Base-by-base conservation (phyloP, 805 yeast species). In the Ogataea allantospora region DNA sequence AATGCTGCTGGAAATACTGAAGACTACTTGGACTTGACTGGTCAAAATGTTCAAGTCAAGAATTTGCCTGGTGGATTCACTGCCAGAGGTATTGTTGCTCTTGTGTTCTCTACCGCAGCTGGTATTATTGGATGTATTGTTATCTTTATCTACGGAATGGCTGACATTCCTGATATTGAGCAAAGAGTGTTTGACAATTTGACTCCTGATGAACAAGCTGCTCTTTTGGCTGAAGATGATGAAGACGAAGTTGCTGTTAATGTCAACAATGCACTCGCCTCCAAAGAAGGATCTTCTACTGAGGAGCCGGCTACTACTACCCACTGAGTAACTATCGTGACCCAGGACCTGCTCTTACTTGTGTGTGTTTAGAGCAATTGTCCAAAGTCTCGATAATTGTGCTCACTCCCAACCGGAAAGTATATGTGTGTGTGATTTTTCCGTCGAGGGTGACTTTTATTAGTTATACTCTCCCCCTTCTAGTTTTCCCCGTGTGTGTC, bases 1-100 rank as follows among this genome's bases (percentile, higher is more conserved):
- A 93, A 93, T 58, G 98, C 98, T 45, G 99, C 97, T 39, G 95
- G 76, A 44, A 85, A 87, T 68, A 49, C 75, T 28, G 69, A 58
- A 3, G 68, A 83, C 58, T 78, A 67, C 67, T 57, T 78, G 41
- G 81, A 91, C 61, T 71, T 93, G 51, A 62, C 71, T 8, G 95
- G 95, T 45, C 78, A 87, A 67, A 81, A 83, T 59, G 70, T 73
- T 26, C 97, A 89, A 67, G 68, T 48, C 22, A 67, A 69, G 47
- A 51, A 65, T 27, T 74, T 93, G 54, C 98, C 98, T 30, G 58
- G 71, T 30, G 97, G 97, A 13, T 93, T 93, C 77, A 91, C 98
- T 34, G 86, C 95, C 41, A 80, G 83, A 59, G 99, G 99, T 70
- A 81, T 83, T 60, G 95, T 91, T 37, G 98, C 98, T 9, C 68